Evolutionary conservation across 345 rosid genomes (phyloP), one percentile per base, ranked within the genome.

Genomic region (Citrus glauca): DNA sequence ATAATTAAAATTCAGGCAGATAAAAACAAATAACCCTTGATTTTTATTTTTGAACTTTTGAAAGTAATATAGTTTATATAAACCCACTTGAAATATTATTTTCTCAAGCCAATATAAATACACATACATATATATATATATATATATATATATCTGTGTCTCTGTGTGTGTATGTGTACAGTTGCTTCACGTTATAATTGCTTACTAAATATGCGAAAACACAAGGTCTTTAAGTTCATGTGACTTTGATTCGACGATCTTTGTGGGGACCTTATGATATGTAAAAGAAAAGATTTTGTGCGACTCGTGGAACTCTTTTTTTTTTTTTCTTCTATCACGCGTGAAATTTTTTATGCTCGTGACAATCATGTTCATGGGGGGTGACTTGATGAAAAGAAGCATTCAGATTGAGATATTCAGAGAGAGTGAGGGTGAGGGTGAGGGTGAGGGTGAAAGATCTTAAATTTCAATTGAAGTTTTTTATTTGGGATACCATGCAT

Each of bases 101-200:
- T 48, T 13, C 1, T 48, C 55, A 11, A 1, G 55, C 55, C 19
- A 37, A 37, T 37, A 25, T 25, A 25, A 25, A 25, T 1, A 25
- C 27, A 35, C 1, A 35, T 0, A 33, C 1, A 5, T 0, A 0
- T 4, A 33, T 33, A 33, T 33, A 33, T 33, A 4, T 33, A 0
- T 33, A 0, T 33, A 33, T 33, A 33, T 33, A 33, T 33, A 5
- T 33, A 0, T 33, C 0, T 33, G 1, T 33, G 6, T 33, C 0
- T 33, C 0, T 33, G 6, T 33, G 0, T 33, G 35, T 32, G 33
- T 4, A 5, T 4, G 33, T 7, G 40, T 37, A 7, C 6, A 35
- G 7, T 35, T 35, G 40, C 42, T 38, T 38, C 42, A 38, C 42
- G 1, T 50, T 50, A 1, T 16, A 14, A 48, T 16, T 11, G 19